Conservation (phyloP, 352 stramenopile species). For the Globisporangium nunn region DNA sequence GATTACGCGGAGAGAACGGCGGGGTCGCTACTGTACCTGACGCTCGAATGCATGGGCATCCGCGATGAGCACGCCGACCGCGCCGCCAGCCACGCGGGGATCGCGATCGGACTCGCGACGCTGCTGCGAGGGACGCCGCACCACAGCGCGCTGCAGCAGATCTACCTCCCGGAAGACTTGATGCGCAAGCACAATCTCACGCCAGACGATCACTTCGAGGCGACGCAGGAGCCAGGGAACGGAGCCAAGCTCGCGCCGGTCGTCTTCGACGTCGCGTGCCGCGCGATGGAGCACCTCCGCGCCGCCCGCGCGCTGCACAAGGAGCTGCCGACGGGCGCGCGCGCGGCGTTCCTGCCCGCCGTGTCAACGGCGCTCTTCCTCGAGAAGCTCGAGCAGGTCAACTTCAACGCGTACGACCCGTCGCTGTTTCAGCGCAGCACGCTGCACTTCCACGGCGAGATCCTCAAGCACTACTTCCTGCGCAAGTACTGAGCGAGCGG, state of each 20-base stretch:
- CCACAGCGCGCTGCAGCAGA: constrained; percentile 56
- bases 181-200: constrained; percentile 63
- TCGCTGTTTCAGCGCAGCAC: constrained; percentile 47
- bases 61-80: constrained; percentile 67
- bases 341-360: constrained; percentile 61
- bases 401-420: constrained; percentile 76
- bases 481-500: constrained; percentile 49
- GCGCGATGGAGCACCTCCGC: constrained; percentile 76
- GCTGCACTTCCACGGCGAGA: constrained; percentile 50
- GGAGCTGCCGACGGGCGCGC: constrained; percentile 41
- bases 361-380: constrained; percentile 62
- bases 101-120: constrained; percentile 81
- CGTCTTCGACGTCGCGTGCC: constrained; percentile 85
- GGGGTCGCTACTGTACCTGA: constrained; percentile 86
- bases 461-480: constrained; percentile 75
- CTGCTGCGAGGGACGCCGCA: constrained; percentile 70
- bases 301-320: constrained; percentile 49
- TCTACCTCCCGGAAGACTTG: constrained; percentile 79
- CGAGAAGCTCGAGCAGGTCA: constrained; percentile 56
- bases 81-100: constrained; percentile 77
- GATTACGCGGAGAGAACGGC: constrained; percentile 85
- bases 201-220: constrained; percentile 47
- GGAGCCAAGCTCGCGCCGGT: constrained; percentile 73
- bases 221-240: constrained; percentile 42
- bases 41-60: constrained; percentile 80